phyloP scores from a whole-genome alignment of 495 filamentous ascomycete genomes.

The Neurospora sp. region DNA sequence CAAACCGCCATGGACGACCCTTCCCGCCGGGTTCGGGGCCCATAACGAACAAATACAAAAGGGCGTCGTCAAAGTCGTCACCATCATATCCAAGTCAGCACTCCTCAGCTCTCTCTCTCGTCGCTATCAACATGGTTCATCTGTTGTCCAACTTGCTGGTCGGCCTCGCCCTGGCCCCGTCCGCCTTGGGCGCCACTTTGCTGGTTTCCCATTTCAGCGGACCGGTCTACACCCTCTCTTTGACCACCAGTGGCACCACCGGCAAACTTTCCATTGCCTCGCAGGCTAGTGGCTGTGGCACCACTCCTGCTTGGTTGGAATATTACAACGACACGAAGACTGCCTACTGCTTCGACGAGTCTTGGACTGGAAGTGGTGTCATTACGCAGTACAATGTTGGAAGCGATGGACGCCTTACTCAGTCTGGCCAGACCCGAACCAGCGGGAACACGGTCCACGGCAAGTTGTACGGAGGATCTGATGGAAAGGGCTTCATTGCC shows the following conservation, averaged over 20 bases:
- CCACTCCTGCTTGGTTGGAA: slow-evolving; percentile 47
- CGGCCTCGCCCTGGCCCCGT: slow-evolving; percentile 12
- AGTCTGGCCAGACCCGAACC: slow-evolving; percentile 23
- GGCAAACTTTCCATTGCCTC: slow-evolving; percentile 23
- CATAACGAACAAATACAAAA: background rate
- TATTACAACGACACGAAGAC: slow-evolving; percentile 31
- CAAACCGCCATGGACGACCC: background rate
- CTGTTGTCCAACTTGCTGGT: slow-evolving; percentile 4
- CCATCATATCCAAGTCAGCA: background rate
- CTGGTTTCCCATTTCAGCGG: slow-evolving; percentile 36
- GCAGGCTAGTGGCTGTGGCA: slow-evolving; percentile 23
- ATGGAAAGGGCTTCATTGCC: slow-evolving; percentile 33
- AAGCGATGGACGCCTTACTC: slow-evolving; percentile 27
- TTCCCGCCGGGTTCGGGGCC: background rate
- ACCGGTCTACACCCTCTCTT: slow-evolving; percentile 28
- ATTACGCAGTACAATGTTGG: slow-evolving; percentile 33
- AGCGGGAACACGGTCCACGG: slow-evolving; percentile 33
- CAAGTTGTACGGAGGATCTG: slow-evolving; percentile 26
- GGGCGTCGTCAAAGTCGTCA: background rate
- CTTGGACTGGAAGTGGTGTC: slow-evolving; percentile 26
- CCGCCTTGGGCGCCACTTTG: slow-evolving; percentile 26
- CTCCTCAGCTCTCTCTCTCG: background rate
- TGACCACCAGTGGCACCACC: slow-evolving; percentile 12
- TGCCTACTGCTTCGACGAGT: slow-evolving; percentile 55
- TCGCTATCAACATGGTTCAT: background rate